Percentiles rank a stretch among this genome's conserved stretches.
phyloP scores from a whole-genome alignment of 176 grass and related monocot genomes.

The Poa annua region DNA sequence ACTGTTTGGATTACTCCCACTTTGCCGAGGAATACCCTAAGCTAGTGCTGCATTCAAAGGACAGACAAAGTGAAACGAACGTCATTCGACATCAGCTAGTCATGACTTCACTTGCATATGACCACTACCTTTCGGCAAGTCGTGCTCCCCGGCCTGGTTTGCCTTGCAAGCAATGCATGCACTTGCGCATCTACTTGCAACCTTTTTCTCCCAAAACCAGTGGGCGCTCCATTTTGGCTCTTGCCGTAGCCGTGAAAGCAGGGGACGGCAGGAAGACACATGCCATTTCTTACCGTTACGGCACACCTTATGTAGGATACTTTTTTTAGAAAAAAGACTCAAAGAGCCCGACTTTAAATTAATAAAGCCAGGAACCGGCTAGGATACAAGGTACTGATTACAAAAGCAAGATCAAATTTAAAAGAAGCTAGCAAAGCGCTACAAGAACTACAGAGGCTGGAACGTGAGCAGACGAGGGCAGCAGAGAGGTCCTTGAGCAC shows the following conservation, averaged over 20 bases:
- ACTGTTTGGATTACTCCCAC: not conserved
- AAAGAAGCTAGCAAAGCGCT: too few species aligned
- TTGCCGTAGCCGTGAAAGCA: slow-evolving; percentile 35
- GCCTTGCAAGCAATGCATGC: slow-evolving; percentile 47
- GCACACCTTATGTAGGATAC: not conserved
- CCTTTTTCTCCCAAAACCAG: not conserved
- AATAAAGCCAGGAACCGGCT: too few species aligned
- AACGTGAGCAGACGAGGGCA: too few species aligned
- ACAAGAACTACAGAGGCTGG: too few species aligned
- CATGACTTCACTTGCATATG: not conserved
- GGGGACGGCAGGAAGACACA: not conserved
- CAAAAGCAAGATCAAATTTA: too few species aligned
- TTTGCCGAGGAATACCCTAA: not conserved
- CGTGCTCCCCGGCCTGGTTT: not conserved
- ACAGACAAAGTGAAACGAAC: slow-evolving; percentile 10
- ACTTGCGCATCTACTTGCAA: not conserved
- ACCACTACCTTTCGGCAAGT: slow-evolving; percentile 22
- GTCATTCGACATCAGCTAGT: not conserved
- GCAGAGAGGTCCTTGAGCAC: too few species aligned
- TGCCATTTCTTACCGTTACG: slow-evolving; percentile 7
- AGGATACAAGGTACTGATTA: too few species aligned
- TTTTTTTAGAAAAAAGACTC: too few species aligned
- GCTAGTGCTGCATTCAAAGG: slow-evolving; percentile 25
- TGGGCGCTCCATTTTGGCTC: slow-evolving; percentile 20
- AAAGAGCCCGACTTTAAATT: too few species aligned